Base-by-base conservation (phyloP, 345 rosid genomes). In the Gossypium raimondii region DNA sequence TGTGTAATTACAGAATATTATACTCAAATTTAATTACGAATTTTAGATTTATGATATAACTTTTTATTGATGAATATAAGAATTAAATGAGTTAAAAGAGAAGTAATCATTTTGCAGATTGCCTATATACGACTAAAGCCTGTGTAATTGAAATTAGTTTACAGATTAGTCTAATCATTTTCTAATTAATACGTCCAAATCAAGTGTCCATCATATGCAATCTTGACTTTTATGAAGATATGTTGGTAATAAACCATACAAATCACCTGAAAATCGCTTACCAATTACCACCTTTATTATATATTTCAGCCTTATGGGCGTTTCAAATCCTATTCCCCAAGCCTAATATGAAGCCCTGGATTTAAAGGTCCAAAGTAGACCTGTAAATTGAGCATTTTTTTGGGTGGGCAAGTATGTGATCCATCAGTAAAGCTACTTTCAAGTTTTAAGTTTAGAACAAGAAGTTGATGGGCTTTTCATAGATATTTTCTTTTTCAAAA, bases 121-220 rank as follows among this genome's bases (percentile, higher is more conserved):
- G 5, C 6, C 6, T 34, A 34, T 34, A 4, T 4, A 34, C 38
- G 34, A 29, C 34, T 3, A 29, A 29, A 29, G 34, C 5, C 34
- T 3, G 1, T 29, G 38, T 34, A 34, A 34, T 34, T 34, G 38
- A 34, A 34, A 4, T 34, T 34, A 34, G 38, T 4, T 18, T 69
- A 57, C 29, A 2, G 18, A 64, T 75, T 20, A 45, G 47, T 67
- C 9, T n/a, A 4, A 22, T 45, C 55, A 45, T 58, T 48, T 65
- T 71, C 34, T 16, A 43, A 45, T 60, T 38, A 63, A 13, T 38
- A 34, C 44, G 34, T 12, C 29, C 75, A 77, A 73, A 64, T 60
- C 76, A 70, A 74, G 52, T 57, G 55, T 56, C 24, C 9, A 77
- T 81, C 65, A 77, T 73, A 70, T 25, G 20, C 14, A 45, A 11